Evolutionary conservation across 2,329 filamentous ascomycete species (phyloP).

Genomic region (Sphaerulina populicola): DNA sequence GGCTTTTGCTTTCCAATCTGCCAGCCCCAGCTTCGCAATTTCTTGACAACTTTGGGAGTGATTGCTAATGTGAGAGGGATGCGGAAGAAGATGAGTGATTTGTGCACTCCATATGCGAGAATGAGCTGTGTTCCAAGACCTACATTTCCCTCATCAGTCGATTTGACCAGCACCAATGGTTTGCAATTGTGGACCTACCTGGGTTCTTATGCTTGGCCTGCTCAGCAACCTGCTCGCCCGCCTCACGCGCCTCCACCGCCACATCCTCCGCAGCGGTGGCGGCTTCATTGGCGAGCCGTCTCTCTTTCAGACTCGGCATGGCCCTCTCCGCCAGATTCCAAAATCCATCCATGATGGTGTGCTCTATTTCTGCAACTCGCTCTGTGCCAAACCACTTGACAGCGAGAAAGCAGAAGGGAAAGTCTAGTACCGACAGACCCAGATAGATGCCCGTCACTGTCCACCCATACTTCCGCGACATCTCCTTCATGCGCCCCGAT

Average conservation of each 20-base stretch:
- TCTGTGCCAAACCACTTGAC: constrained; percentile 79
- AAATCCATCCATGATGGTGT: constrained; percentile 55
- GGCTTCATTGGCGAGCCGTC: constrained; percentile 16
- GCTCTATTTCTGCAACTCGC: constrained; percentile 66
- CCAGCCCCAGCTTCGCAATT: constrained; percentile 81
- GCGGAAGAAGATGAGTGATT: constrained; percentile 93
- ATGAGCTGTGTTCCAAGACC: constrained; percentile 77
- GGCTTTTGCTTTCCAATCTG: constrained; percentile 64
- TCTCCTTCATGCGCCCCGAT: constrained; percentile 65
- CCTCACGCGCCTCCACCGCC: constrained; percentile 39
- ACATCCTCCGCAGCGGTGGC: constrained; percentile 8
- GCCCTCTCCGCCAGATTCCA: constrained; percentile 53
- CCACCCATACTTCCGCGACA: constrained; percentile 92
- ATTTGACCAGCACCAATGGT: constrained; percentile 2
- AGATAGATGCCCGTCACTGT: constrained; percentile 87
- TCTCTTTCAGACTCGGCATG: constrained; percentile 41
- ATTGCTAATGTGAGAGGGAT: constrained; percentile 85
- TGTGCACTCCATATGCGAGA: constrained; percentile 93
- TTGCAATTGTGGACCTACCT: constrained; percentile 28
- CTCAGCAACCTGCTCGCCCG: constrained; percentile 30
- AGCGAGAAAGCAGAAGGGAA: constrained; percentile 88
- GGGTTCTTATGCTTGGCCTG: constrained; percentile 15
- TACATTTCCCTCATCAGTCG: constrained; percentile 26
- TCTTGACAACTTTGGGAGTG: constrained; percentile 88
- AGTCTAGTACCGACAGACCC: constrained; percentile 72